A percentile compares a stretch with the other conserved stretches of the same genome.
Conservation (phyloP, 1,284 basidiomycete genomes). For the Puccinia coronata region DNA sequence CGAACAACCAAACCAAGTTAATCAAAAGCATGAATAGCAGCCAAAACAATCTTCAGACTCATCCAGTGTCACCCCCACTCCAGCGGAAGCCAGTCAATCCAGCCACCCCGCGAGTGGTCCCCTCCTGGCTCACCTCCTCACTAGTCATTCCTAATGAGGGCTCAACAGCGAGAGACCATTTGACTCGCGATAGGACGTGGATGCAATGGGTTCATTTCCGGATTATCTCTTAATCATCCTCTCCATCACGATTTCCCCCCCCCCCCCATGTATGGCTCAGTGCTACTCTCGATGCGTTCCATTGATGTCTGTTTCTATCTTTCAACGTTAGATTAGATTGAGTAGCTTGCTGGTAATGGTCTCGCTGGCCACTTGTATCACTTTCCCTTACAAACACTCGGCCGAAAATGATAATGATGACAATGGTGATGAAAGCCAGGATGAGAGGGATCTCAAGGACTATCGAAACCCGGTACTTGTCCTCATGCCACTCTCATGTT, state of each 20-base stretch:
- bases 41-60: too few relatives aligned
- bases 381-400: neutral
- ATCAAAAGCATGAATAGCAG: too few relatives aligned
- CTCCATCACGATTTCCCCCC: too few relatives aligned
- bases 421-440: neutral
- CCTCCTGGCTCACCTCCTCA: neutral
- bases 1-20: too few relatives aligned
- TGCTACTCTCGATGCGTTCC: too few relatives aligned
- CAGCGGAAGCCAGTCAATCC: too few relatives aligned
- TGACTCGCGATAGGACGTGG: constrained; percentile 40
- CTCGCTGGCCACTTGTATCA: constrained; percentile 7
- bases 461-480: neutral
- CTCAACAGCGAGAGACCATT: constrained; percentile 46
- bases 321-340: constrained; percentile 6
- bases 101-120: neutral
- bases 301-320: too few relatives aligned
- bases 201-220: constrained; percentile 45
- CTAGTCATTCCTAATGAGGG: constrained; percentile 32
- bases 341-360: constrained; percentile 24
- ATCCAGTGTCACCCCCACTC: too few relatives aligned
- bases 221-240: neutral
- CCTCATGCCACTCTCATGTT: neutral
- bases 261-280: too few relatives aligned
- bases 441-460: neutral
- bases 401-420: neutral